Conservation (phyloP, 768 basidiomycete genomes). For the Termitomyces sp. region DNA sequence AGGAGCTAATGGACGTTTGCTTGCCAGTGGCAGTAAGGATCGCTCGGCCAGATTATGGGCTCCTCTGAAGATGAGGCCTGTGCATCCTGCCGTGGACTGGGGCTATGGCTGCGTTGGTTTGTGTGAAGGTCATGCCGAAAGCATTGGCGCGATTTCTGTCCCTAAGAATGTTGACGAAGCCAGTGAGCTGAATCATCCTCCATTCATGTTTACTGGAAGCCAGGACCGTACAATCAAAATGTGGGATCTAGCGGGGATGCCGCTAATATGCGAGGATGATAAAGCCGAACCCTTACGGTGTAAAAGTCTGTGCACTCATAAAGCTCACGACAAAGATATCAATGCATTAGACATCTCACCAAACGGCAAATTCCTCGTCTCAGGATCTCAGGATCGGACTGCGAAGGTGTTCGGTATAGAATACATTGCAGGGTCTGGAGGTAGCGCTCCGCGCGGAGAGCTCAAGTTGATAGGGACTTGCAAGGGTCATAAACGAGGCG, state of each 20-base stretch:
- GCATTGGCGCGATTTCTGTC: constrained; percentile 84
- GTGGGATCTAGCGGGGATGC: constrained; percentile 80
- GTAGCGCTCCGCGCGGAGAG: constrained; percentile 52
- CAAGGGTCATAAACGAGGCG: constrained; percentile 94
- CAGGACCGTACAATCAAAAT: constrained; percentile 98
- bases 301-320: constrained; percentile 77
- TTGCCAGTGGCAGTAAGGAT: constrained; percentile 95
- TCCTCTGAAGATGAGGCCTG: constrained; percentile 17
- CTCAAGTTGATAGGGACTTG: constrained; percentile 79
- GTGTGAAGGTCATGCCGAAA: constrained; percentile 93
- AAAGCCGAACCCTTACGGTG: constrained; percentile 39
- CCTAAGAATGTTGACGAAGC: constrained; percentile 43
- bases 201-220: constrained; percentile 90
- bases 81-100: constrained; percentile 22
- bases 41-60: constrained; percentile 84
- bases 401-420: constrained; percentile 85
- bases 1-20: constrained; percentile 56
- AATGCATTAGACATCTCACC: constrained; percentile 92
- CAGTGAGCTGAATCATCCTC: constrained; percentile 24
- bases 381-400: constrained; percentile 93
- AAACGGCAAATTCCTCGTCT: constrained; percentile 82
- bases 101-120: constrained; percentile 76
- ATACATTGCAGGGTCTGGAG: constrained; percentile 36
- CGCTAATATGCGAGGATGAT: constrained; percentile 21
- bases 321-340: constrained; percentile 98